Base-by-base conservation (phyloP, 2,329 filamentous ascomycete genomes). In the Monosporascus sp. region DNA sequence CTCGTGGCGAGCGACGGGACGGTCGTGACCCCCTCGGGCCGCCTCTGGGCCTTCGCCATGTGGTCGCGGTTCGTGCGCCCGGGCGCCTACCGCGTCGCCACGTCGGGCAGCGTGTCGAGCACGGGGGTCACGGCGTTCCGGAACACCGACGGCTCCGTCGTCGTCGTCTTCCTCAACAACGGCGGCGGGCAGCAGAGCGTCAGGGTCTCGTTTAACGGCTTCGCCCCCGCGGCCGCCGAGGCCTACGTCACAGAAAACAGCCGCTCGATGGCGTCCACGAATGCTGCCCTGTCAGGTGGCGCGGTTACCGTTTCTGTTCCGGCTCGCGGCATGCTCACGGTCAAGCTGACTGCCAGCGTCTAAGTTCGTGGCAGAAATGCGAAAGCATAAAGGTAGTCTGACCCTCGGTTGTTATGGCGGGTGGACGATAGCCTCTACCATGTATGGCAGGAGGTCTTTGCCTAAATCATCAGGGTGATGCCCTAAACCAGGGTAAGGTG, bases 1-100 rank as follows among this genome's bases (percentile, higher is more conserved):
- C 61, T 69, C 1, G 59, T 68, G n/a, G 63, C 63, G 1, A 59
- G 56, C 41, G 63, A 66, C 52, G 62, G 63, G 6, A 55, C 52
- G 31, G 56, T 55, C 7, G 31, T 61, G 7, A 57, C 52, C 3
- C 61, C 61, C 7, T 63, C 61, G 19, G 61, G 61, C 14, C 60
- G 59, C 26, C 58, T 63, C 20, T 64, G 62, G 62, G 62, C 62
- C 6, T 57, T 64, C 20, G 61, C 61, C 20, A 61, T 62, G 61
- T 64, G 61, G 61, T 63, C 61, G 41, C 54, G 61, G 7, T 63
- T 59, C 20, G 60, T 63, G 9, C 61, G 62, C 4, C 62, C 62
- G 0, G 62, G 62, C 2, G 62, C 62, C 3, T 56, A 51, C 38
- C 60, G 61, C 20, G 55, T 64, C 41, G 56, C 49, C 47, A 61